These are phyloP conservation scores for Hypholoma sublateritium DNA, from an alignment of 768 basidiomycete genomes.

Conservation along the genomic window DNA sequence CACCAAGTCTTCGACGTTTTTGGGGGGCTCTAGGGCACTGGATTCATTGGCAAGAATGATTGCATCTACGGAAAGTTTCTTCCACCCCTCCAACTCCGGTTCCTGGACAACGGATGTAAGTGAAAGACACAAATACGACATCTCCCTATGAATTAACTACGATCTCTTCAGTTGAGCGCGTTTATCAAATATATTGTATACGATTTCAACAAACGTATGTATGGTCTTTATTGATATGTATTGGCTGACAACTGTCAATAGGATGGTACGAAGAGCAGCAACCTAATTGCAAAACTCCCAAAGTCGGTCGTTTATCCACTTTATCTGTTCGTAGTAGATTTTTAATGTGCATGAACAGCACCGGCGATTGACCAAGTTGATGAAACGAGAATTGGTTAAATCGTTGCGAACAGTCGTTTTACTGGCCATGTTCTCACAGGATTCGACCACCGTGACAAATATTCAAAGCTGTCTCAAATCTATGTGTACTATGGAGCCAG, in stretches of 20 bases:
- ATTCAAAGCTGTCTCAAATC: slow-evolving; percentile 81
- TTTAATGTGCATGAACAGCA: slow-evolving; percentile 36
- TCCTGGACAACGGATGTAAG: slow-evolving; percentile 76
- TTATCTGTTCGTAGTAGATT: not conserved
- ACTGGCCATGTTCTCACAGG: slow-evolving; percentile 90
- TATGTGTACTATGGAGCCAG: slow-evolving; percentile 83
- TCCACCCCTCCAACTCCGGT: slow-evolving; percentile 88
- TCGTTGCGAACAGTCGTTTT: slow-evolving; percentile 79
- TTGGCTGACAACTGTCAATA: slow-evolving; percentile 22
- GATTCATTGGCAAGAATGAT: slow-evolving; percentile 85
- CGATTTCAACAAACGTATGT: slow-evolving; percentile 79
- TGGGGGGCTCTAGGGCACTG: slow-evolving; percentile 84
- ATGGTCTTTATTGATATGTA: not conserved
- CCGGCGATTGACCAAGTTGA: slow-evolving; percentile 72
- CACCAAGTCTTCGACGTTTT: slow-evolving; percentile 49
- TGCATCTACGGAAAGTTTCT: slow-evolving; percentile 86
- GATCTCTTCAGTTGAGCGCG: slow-evolving; percentile 57
- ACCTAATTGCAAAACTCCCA: slow-evolving; percentile 79
- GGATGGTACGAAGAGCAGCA: slow-evolving; percentile 80
- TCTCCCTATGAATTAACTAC: not conserved
- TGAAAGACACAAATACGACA: not conserved
- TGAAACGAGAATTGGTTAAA: slow-evolving; percentile 85
- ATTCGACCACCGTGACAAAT: slow-evolving; percentile 68
- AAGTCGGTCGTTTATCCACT: slow-evolving; percentile 30
- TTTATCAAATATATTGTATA: slow-evolving; percentile 85